Base-by-base conservation (phyloP, 1,284 basidiomycete genomes). In the Trichosporon asahii region DNA sequence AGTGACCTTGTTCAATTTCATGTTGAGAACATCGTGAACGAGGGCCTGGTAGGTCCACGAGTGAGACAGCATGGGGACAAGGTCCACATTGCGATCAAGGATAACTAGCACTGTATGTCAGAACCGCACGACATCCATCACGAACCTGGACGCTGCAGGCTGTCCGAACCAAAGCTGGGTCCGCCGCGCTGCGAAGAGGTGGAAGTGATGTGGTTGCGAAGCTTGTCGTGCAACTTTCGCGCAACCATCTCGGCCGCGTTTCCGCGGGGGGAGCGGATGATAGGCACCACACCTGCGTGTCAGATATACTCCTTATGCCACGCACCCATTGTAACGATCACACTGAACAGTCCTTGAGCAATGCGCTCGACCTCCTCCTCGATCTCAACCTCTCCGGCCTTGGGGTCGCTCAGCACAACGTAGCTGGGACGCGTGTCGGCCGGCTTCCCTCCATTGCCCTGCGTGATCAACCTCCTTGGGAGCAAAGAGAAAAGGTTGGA, bases 21-120 rank as follows among this genome's bases (percentile, higher is more conserved):
- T 94, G 69, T 97, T 93, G 33, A 99, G 88, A 72, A 98, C 98
- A 80, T 99, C 97, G 64, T 96, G 96, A 0, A 98, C 93, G 23
- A 99, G 89, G 0, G 97, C 95, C 84, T 99, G 97, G 79, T 99
- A 99, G 33, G 97, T 99, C 97, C 97, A 99, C 1, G 95, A 95
- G 80, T 99, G 97, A 1, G 93, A 92, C 15, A 99, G 84, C 88
- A 97, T 94, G 3, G 97, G 93, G 0, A 96, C 91, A 15, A 99
- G 87, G 80, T 99, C 97, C 65, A 99, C 87, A 77, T 98, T 99
- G 35, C 97, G 89, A 80, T 99, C 97, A 68, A 99, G 86, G 63
- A 99, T 90, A 64, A 98, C 89, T 7, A 99, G 87, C 49, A 99
- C 93, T 95, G 55, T 1, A 60, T 25, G 65, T 71, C 33, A 65